Percentiles rank a stretch among this genome's conserved stretches.
Evolutionary conservation across 176 grass and related monocot genomes (phyloP).

Genomic region (barley (Hordeum vulgare)): DNA sequence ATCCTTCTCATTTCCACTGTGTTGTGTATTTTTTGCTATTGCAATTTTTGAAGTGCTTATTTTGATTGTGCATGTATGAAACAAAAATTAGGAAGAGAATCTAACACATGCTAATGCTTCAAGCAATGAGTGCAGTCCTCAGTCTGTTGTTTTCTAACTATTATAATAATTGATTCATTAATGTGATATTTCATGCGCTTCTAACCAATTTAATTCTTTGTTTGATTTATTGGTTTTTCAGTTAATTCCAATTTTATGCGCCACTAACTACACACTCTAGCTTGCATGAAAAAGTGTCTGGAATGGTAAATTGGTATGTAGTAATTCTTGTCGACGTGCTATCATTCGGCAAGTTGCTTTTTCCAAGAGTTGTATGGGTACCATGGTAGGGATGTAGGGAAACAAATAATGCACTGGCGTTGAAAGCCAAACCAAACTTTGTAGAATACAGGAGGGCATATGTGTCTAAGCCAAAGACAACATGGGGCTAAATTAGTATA

Average conservation of each 20-base stretch:
- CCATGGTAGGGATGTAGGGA: not conserved
- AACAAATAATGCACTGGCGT: not conserved
- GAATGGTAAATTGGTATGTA: no score
- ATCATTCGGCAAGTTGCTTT: not conserved
- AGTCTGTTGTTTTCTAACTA: conserved; percentile 5
- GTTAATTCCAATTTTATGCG: not conserved
- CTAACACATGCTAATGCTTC: not conserved
- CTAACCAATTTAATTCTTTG: not conserved
- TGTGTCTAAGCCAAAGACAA: not conserved
- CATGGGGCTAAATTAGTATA: not conserved
- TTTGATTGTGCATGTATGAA: not conserved
- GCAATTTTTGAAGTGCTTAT: not conserved
- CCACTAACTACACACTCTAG: not conserved
- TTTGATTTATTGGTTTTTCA: not conserved
- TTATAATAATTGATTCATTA: not conserved
- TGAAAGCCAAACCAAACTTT: not conserved
- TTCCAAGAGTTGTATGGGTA: not conserved
- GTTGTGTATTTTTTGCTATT: not conserved
- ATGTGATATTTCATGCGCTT: not conserved
- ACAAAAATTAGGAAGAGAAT: not conserved
- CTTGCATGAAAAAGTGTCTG: not conserved
- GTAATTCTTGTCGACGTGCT: not conserved
- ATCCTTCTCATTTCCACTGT: not conserved
- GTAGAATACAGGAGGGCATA: not conserved
- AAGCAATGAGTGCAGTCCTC: not conserved